Evolutionary conservation across 495 filamentous ascomycete species (phyloP).

Genomic region (Symbiotaphrina buchneri): DNA sequence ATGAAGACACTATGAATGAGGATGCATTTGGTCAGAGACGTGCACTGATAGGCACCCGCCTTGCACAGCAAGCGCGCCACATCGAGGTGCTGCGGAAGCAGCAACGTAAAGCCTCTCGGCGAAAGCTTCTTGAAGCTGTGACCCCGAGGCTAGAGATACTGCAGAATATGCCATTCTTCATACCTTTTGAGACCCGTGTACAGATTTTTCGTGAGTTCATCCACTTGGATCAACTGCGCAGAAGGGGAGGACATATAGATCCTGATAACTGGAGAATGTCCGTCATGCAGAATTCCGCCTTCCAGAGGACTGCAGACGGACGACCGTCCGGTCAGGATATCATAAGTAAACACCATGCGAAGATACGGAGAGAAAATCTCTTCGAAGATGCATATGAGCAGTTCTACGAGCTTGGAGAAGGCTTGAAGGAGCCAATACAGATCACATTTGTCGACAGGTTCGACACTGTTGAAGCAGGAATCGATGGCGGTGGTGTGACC

Average conservation of each 20-base stretch:
- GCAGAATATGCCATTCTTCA: constrained; percentile 91
- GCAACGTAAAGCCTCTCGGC: constrained; percentile 38
- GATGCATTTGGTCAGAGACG: constrained; percentile 15
- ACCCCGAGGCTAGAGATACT: constrained; percentile 76
- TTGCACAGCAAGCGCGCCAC: constrained; percentile 25
- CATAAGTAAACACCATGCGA: constrained; percentile 53
- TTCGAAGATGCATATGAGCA: constrained; percentile 74
- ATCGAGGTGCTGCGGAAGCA: constrained; percentile 27
- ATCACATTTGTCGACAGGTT: constrained; percentile 94
- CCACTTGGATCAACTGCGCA: constrained; percentile 49
- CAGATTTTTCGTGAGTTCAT: constrained; percentile 92
- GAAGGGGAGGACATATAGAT: constrained; percentile 55
- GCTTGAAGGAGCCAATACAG: constrained; percentile 89
- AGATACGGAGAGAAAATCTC: constrained; percentile 54
- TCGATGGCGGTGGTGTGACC: constrained; percentile 92
- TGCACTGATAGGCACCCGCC: constrained; percentile 25
- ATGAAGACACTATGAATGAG: constrained; percentile 24
- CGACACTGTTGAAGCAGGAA: constrained; percentile 68
- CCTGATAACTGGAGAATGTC: constrained; percentile 60
- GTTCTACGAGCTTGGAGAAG: constrained; percentile 62
- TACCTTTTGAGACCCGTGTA: constrained; percentile 79
- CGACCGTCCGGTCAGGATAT: constrained; percentile 18
- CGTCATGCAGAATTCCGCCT: constrained; percentile 19
- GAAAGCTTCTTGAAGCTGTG: constrained; percentile 47
- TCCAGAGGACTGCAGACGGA: constrained; percentile 9